These are phyloP conservation scores for Yarrowia phangngaensis DNA, from an alignment of 805 yeast species.

Conservation along the genomic window DNA sequence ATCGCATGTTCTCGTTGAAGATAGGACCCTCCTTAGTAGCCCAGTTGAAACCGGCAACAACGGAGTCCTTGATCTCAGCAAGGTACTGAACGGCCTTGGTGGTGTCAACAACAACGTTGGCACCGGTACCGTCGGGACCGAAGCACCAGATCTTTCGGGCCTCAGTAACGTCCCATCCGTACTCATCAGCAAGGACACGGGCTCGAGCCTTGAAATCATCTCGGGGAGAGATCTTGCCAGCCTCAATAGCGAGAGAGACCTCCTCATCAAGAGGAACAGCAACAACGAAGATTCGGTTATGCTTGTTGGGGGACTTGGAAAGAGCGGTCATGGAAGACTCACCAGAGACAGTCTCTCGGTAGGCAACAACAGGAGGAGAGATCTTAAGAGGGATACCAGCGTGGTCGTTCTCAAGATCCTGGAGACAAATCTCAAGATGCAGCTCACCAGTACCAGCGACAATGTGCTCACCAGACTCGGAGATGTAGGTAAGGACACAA, in stretches of 20 bases:
- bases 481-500: constrained; percentile 85
- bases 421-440: constrained; percentile 96
- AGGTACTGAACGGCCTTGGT: constrained; percentile 99
- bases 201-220: constrained; percentile 99
- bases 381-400: constrained; percentile 98
- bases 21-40: constrained; percentile 99
- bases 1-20: constrained; percentile 94
- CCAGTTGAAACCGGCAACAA: constrained; percentile 99
- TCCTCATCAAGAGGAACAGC: constrained; percentile 97
- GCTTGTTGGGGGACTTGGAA: constrained; percentile 99
- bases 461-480: constrained; percentile 97
- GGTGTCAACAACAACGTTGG: constrained; percentile 98
- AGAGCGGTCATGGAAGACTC: constrained; percentile 94
- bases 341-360: constrained; percentile 96
- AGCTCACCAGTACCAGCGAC: constrained; percentile 99
- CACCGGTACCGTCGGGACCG: constrained; percentile 99
- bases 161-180: constrained; percentile 99
- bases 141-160: constrained; percentile 99
- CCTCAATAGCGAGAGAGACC: constrained; percentile 84
- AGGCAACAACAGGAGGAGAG: constrained; percentile 96
- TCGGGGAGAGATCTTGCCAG: constrained; percentile 86
- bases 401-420: constrained; percentile 96
- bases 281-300: constrained; percentile 97
- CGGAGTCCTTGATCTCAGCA: constrained; percentile 98
- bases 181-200: constrained; percentile 97